Conservation (phyloP, 805 yeast genomes). For the Metschnikowia proteae region DNA sequence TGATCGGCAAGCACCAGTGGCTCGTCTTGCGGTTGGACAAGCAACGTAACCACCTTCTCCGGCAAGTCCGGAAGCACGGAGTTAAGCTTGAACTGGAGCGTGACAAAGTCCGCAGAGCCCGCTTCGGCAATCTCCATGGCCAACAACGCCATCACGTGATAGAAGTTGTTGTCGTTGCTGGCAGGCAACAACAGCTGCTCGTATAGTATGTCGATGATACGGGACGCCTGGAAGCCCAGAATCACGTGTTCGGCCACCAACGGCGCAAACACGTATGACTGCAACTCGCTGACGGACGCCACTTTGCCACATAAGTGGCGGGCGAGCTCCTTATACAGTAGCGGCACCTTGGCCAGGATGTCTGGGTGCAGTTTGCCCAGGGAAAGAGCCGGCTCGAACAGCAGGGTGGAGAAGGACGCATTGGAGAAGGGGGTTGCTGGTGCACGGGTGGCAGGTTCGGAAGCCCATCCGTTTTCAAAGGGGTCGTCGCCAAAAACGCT, state of each 20-base stretch:
- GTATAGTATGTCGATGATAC: constrained; percentile 32
- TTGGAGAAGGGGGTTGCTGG: constrained; percentile 6
- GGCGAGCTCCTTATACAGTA: constrained; percentile 22
- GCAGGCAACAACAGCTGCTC: constrained; percentile 36
- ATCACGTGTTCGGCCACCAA: constrained; percentile 25
- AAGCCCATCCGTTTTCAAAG: constrained; percentile 41
- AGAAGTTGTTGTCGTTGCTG: constrained; percentile 26
- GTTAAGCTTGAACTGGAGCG: constrained; percentile 33
- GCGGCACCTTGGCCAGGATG: constrained; percentile 23
- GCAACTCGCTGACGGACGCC: constrained; percentile 28
- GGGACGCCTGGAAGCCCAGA: constrained; percentile 29
- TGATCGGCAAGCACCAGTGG: not conserved
- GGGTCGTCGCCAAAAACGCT: constrained; percentile 28
- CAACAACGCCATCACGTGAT: constrained; percentile 37
- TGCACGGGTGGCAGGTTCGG: constrained; percentile 8
- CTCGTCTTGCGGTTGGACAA: constrained; percentile 3
- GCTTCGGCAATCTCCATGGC: constrained; percentile 40
- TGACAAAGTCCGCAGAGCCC: constrained; percentile 43
- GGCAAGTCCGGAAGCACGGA: constrained; percentile 36
- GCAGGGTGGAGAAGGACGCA: constrained; percentile 5
- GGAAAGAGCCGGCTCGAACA: not conserved
- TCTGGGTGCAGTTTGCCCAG: constrained; percentile 8
- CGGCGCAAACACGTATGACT: constrained; percentile 25
- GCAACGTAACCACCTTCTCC: constrained; percentile 7
- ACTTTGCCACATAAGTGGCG: constrained; percentile 19